A percentile compares a stretch with the other conserved stretches of the same genome.
phyloP scores from a whole-genome alignment of 495 filamentous ascomycete genomes.

The Aspergillus sclerotioniger region DNA sequence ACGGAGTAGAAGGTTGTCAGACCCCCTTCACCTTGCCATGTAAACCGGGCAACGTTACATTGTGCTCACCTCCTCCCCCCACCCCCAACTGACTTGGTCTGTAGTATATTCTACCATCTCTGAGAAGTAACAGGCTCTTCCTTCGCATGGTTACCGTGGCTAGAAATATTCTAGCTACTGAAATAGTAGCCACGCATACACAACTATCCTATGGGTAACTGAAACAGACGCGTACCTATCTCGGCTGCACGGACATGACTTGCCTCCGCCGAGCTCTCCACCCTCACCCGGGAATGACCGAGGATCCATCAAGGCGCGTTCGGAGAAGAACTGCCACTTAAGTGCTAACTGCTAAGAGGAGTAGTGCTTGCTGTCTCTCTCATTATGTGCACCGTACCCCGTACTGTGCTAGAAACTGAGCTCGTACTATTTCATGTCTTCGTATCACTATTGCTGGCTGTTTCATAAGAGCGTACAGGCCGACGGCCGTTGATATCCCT shows the following conservation, averaged over 20 bases:
- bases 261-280: slow-evolving; percentile 24
- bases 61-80: too few species aligned
- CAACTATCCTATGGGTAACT: slow-evolving; percentile 15
- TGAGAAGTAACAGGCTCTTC: too few species aligned
- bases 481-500: neutral
- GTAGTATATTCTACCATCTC: too few species aligned
- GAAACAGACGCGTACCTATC: slow-evolving; percentile 46
- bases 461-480: neutral
- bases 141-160: too few species aligned
- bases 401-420: neutral
- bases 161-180: too few species aligned
- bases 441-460: neutral
- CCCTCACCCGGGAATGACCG: slow-evolving; percentile 35
- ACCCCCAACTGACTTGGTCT: too few species aligned
- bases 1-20: too few species aligned
- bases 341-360: neutral
- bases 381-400: neutral
- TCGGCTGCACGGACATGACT: slow-evolving; percentile 41
- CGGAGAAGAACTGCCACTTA: neutral
- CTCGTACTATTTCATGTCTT: neutral
- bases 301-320: slow-evolving; percentile 13
- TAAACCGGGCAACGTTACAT: too few species aligned
- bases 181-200: neutral
- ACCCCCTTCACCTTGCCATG: too few species aligned
- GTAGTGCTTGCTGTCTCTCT: neutral